Evolutionary conservation across 192 early-diverging fungal genomes (phyloP), one percentile per base, ranked within the genome.

Genomic region (Umbelopsis vinacea): DNA sequence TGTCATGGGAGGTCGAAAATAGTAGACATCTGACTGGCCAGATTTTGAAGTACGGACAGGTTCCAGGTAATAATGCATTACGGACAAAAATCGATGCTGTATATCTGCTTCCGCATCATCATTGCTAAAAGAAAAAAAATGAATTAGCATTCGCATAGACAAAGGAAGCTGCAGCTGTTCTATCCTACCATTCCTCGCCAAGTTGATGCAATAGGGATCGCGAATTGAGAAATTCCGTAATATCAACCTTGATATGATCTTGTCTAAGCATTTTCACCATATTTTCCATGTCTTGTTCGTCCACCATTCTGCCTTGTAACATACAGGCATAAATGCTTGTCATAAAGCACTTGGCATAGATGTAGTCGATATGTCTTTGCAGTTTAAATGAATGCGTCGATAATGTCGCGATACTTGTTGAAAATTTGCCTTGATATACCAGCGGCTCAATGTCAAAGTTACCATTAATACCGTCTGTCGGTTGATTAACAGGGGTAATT

Each of bases 1-100:
- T 68, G 75, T 81, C 63, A 83, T 60, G 2, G 74, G 50, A 10
- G 89, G 88, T 8, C 84, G 82, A 69, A 88, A 93, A 69, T 87
- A 93, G 70, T 88, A 91, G 9, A 86, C 73, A 46, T 89, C 86
- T 67, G 72, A 66, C 10, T 33, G 46, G 38, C 55, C n/a, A 46
- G 77, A 52, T 52, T 55, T 55, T 66, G 67, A 54, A 40, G 69
- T 71, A 68, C 80, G 48, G 24, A 84, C 83, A 22, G 85, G 82
- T 26, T 87, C 83, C 40, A 92, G 89, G 23, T 80, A 89, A 50
- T 90, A 81, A 12, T 79, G 74, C 24, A 92, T 78, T 6, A 90
- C 79, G 0, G 74, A 74, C 21, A 76, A 68, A 70, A 92, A 91
- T 26, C 79, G 75, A 6, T 74, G 74, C 53, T 74, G 71, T 11